A percentile compares a stretch with the other conserved stretches of the same genome.
Evolutionary conservation across 164 flowering plant species (phyloP).

Genomic region (Dillenia turbinata): DNA sequence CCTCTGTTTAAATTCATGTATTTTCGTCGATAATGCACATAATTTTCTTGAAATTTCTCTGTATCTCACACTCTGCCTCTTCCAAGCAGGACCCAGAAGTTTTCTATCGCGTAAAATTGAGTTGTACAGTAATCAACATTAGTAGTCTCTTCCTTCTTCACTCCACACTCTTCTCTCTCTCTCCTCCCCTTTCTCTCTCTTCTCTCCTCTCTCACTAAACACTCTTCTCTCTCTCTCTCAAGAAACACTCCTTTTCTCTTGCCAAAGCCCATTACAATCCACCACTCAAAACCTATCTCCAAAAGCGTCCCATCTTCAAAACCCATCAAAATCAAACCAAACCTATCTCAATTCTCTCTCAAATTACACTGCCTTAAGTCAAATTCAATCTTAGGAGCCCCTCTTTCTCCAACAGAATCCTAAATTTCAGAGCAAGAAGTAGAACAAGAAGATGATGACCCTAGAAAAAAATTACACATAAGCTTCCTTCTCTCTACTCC

Average conservation of each 20-base stretch:
- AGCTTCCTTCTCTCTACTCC: too few relatives aligned
- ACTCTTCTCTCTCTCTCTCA: constrained; percentile 13
- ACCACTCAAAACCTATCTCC: constrained; percentile 30
- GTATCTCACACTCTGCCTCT: constrained; percentile 51
- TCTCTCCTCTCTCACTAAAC: too few relatives aligned
- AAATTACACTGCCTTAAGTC: constrained; percentile 15
- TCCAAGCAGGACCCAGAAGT: constrained; percentile 86
- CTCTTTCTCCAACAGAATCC: constrained; percentile 40
- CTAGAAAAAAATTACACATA: constrained; percentile 4
- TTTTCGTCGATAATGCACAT: constrained; percentile 44
- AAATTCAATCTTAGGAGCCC: constrained; percentile 58
- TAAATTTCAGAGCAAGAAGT: constrained; percentile 9
- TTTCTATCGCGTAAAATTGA: constrained; percentile 76
- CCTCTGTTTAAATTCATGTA: constrained; percentile 60
- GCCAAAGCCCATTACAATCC: not conserved
- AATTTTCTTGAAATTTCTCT: constrained; percentile 68
- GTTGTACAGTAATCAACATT: constrained; percentile 76
- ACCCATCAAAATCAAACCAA: constrained; percentile 25
- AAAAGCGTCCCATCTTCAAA: constrained; percentile 25
- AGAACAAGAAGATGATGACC: constrained; percentile 61
- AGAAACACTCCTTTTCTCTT: constrained; percentile 7
- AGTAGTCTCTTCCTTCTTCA: too few relatives aligned
- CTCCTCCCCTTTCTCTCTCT: too few relatives aligned
- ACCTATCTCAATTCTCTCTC: constrained; percentile 13
- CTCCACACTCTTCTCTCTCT: too few relatives aligned